Conservation (phyloP, 1,284 basidiomycete species). For the Caloboletus firmus region DNA sequence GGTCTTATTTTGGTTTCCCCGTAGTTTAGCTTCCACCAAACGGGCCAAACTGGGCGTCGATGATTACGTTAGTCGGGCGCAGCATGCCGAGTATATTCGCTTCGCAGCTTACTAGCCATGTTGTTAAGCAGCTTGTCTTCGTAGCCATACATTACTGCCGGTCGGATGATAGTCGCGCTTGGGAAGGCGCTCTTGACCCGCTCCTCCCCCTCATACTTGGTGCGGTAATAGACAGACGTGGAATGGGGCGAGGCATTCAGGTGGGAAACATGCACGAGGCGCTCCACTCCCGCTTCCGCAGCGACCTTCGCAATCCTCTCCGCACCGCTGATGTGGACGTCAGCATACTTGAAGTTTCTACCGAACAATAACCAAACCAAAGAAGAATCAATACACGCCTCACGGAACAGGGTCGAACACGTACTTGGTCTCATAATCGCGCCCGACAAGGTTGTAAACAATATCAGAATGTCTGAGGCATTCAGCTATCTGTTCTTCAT, state of each 20-base stretch:
- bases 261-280: constrained; percentile 95
- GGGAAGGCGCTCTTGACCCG: constrained; percentile 86
- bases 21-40: constrained; percentile 92
- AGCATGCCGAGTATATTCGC: constrained; percentile 5
- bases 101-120: constrained; percentile 71
- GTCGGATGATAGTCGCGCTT: constrained; percentile 87
- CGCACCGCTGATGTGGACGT: constrained; percentile 81
- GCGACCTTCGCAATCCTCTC: constrained; percentile 82
- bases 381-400: constrained; percentile 9
- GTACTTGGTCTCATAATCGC: constrained; percentile 76
- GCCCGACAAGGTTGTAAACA: constrained; percentile 43
- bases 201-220: constrained; percentile 91
- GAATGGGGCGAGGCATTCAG: constrained; percentile 86
- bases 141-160: constrained; percentile 84
- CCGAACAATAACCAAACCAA: constrained; percentile 24
- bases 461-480: constrained; percentile 95
- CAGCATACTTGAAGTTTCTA: constrained; percentile 82
- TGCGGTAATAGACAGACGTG: constrained; percentile 80
- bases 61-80: constrained; percentile 23
- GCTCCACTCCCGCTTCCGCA: constrained; percentile 74
- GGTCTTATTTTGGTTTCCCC: constrained; percentile 87
- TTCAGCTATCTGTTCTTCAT: constrained; percentile 78
- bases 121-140: constrained; percentile 96
- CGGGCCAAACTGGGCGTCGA: constrained; percentile 70
- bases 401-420: constrained; percentile 13